Percentiles rank a stretch among this genome's conserved stretches.
Conservation (phyloP, 352 stramenopile genomes). For the Pythium coloratum region DNA sequence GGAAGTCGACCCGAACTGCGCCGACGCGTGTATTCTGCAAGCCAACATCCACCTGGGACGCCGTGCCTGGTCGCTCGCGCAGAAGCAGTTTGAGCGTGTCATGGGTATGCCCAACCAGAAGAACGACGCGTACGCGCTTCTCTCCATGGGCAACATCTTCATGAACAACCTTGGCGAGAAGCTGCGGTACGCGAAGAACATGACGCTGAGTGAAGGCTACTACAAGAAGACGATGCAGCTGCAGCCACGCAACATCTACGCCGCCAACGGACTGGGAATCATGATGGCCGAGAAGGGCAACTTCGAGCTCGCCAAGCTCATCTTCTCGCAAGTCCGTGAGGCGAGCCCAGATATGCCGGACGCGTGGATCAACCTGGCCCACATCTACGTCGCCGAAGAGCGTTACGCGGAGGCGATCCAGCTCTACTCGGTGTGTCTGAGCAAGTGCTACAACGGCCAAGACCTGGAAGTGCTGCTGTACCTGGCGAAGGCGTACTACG, state of each 20-base stretch:
- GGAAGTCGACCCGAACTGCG: slow-evolving; percentile 87
- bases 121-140: slow-evolving; percentile 96
- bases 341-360: slow-evolving; percentile 95
- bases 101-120: slow-evolving; percentile 95
- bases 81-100: slow-evolving; percentile 92
- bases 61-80: slow-evolving; percentile 93
- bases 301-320: slow-evolving; percentile 94
- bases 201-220: slow-evolving; percentile 93
- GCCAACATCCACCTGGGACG: slow-evolving; percentile 96
- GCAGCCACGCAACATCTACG: slow-evolving; percentile 94
- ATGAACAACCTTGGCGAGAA: slow-evolving; percentile 97
- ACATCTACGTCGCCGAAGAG: slow-evolving; percentile 96
- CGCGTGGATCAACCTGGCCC: slow-evolving; percentile 96
- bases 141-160: slow-evolving; percentile 98
- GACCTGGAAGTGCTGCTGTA: slow-evolving; percentile 77
- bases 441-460: slow-evolving; percentile 89
- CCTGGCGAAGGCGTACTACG: slow-evolving; percentile 88
- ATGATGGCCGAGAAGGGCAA: slow-evolving; percentile 98
- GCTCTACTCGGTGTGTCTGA: slow-evolving; percentile 93
- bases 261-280: slow-evolving; percentile 96
- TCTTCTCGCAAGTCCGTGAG: slow-evolving; percentile 96
- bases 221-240: slow-evolving; percentile 95
- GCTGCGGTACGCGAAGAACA: slow-evolving; percentile 95
- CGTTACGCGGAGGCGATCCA: slow-evolving; percentile 95
- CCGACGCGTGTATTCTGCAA: slow-evolving; percentile 93